Evolutionary conservation across 495 filamentous ascomycete species (phyloP).

Genomic region (Trichoderma erinaceum): DNA sequence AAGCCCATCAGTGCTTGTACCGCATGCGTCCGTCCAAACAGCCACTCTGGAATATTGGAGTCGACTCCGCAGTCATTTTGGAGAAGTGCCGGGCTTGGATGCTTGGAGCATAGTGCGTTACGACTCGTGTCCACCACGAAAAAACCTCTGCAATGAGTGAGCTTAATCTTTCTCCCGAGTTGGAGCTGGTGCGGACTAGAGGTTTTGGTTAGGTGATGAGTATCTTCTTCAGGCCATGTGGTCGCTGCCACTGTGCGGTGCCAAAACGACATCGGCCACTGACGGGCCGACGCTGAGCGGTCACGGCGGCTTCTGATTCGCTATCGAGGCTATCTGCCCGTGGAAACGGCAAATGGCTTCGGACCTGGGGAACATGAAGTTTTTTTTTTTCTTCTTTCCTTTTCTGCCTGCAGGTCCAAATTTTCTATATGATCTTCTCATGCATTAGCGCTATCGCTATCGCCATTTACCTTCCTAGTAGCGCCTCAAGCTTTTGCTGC

Average conservation of each 20-base stretch:
- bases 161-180: slow-evolving; percentile 13
- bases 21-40: neutral
- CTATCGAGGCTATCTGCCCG: neutral
- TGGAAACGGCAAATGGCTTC: neutral
- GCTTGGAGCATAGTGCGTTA: slow-evolving; percentile 10
- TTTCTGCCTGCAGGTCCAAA: neutral
- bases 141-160: neutral
- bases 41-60: slow-evolving; percentile 3
- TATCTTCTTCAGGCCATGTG: neutral
- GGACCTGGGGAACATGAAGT: neutral
- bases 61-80: slow-evolving; percentile 3
- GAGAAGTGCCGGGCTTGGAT: neutral
- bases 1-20: neutral
- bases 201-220: slow-evolving; percentile 8
- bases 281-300: slow-evolving; percentile 8
- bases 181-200: neutral
- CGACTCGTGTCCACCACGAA: neutral
- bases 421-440: neutral
- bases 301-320: neutral
- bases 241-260: neutral
- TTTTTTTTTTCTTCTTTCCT: neutral
- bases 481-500: too few species aligned
- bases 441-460: too few species aligned
- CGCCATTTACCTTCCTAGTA: too few species aligned
- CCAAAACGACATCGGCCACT: slow-evolving; percentile 2